Evolutionary conservation across 495 filamentous ascomycete species (phyloP), one percentile per base, ranked within the genome.

Genomic region (Penicillium arizonense): DNA sequence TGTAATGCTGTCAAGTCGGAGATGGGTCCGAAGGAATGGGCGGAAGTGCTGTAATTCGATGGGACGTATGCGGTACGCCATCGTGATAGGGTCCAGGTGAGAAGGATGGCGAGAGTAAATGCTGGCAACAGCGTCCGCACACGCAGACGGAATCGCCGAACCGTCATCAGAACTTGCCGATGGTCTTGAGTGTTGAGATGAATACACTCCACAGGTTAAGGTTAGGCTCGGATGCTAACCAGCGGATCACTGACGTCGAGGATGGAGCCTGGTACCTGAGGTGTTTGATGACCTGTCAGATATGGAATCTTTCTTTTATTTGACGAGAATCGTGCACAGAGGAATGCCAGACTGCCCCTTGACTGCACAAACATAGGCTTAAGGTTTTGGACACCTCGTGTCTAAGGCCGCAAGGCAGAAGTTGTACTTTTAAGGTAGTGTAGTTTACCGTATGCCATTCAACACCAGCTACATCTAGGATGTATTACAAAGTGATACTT

Each of bases 61-160:
- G 37, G 11, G 43, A 6, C 13, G 58, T 49, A 38, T 8, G 35
- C 34, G 34, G 26, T n/a, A 10, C 21, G 36, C 57, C 55, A 63
- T 41, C 39, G 40, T 7, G 42, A 55, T 33, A 53, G 24, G 5
- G 59, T 48, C 55, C 61, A 70, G 36, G 56, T 53, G 11, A 63
- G 32, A 18, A 67, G 49, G n/a, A 60, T 40, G 14, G 52, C 36
- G 38, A 71, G 47, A 10, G 52, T 23, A 6, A 65, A 43, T 5
- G 65, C 59, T 13, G 52, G 44, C 12, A 62, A n/a, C 16, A 69
- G 46, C 18, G 45, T 52, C 47, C 61, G 58, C 5, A 32, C 46
- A 12, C 61, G 61, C 18, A 64, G 16, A 10, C 21, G 32, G 2
- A n/a, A 51, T 37, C 53, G 57, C 11, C 47, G 51, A 16, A 58